Percentiles rank a stretch among this genome's conserved stretches.
Evolutionary conservation across 1,139 yeast genomes (phyloP).

Genomic region (Debaryomyces sp.): DNA sequence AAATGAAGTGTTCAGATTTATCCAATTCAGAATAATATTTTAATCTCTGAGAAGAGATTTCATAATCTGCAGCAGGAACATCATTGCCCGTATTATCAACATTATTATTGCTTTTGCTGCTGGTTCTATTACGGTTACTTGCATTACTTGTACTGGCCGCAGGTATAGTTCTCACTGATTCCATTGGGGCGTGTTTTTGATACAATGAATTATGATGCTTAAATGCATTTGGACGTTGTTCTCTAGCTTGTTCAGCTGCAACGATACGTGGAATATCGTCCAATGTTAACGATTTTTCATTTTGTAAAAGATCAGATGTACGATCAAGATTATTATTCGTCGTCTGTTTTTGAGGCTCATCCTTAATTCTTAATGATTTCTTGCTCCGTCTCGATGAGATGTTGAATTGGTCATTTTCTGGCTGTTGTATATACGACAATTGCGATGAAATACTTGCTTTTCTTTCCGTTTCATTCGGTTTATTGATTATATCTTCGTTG

Average conservation of each 20-base stretch:
- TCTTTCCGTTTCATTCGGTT: constrained; percentile 5
- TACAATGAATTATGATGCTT: constrained; percentile 61
- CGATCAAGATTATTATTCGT: constrained; percentile 44
- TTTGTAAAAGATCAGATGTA: constrained; percentile 71
- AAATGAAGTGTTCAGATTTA: constrained; percentile 59
- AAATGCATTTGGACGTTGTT: constrained; percentile 84
- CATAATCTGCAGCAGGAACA: constrained; percentile 5
- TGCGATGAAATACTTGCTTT: constrained; percentile 17
- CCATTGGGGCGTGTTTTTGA: constrained; percentile 41
- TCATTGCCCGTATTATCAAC: constrained; percentile 9
- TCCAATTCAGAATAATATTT: constrained; percentile 75
- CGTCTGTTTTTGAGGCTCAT: constrained; percentile 42
- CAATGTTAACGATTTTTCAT: constrained; percentile 83
- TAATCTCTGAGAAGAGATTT: constrained; percentile 16
- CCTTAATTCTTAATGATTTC: constrained; percentile 45
- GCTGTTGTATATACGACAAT: constrained; percentile 26
- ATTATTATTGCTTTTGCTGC: not conserved
- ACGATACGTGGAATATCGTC: constrained; percentile 97
- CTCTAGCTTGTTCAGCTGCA: constrained; percentile 96
- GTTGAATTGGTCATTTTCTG: constrained; percentile 38
- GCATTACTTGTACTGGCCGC: constrained; percentile 20
- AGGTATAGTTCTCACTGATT: constrained; percentile 29
- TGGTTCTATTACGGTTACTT: constrained; percentile 1
- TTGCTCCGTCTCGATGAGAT: constrained; percentile 21
- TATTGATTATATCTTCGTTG: constrained; percentile 7